Evolutionary conservation across 163 green algal species (phyloP).

Genomic region (Chlorella variabilis): DNA sequence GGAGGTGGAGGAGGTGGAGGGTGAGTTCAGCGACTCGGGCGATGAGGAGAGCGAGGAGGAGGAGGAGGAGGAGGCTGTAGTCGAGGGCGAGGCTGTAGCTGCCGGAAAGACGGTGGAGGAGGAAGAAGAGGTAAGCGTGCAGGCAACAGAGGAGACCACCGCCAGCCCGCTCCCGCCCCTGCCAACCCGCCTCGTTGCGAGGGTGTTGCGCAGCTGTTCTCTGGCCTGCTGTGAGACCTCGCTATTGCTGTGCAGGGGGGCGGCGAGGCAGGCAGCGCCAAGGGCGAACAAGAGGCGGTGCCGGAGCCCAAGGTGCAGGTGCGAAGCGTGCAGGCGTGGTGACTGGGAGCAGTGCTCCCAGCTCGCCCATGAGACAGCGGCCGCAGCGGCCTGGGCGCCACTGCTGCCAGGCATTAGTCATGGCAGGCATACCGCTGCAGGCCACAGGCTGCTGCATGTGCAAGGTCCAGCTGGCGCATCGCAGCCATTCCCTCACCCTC

Average conservation of each 20-base stretch:
- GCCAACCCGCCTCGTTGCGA: too few species aligned
- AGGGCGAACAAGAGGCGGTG: slow-evolving; percentile 6
- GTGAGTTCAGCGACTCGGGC: slow-evolving; percentile 26
- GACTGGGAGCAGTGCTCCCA: background rate
- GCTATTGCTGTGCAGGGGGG: too few species aligned
- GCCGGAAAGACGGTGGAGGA: slow-evolving; percentile 29
- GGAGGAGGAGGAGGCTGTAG: slow-evolving; percentile 23
- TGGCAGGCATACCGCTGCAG: background rate
- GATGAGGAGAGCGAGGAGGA: slow-evolving; percentile 28
- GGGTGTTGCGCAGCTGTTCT: too few species aligned
- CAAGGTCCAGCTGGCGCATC: too few species aligned
- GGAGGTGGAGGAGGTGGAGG: slow-evolving; percentile 24
- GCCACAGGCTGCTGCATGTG: too few species aligned
- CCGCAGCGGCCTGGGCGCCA: too few species aligned
- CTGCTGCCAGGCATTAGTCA: too few species aligned
- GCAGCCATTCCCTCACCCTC: too few species aligned
- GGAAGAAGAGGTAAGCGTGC: slow-evolving; percentile 6
- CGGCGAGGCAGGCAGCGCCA: too few species aligned
- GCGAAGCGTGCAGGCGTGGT: background rate
- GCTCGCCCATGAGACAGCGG: too few species aligned
- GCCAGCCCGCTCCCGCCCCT: too few species aligned
- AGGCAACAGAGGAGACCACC: slow-evolving; percentile 35
- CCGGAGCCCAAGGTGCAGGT: background rate
- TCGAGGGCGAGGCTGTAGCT: background rate
- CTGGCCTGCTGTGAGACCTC: too few species aligned